Conservation (phyloP, 495 filamentous ascomycete genomes). For the Talaromyces adpressus region DNA sequence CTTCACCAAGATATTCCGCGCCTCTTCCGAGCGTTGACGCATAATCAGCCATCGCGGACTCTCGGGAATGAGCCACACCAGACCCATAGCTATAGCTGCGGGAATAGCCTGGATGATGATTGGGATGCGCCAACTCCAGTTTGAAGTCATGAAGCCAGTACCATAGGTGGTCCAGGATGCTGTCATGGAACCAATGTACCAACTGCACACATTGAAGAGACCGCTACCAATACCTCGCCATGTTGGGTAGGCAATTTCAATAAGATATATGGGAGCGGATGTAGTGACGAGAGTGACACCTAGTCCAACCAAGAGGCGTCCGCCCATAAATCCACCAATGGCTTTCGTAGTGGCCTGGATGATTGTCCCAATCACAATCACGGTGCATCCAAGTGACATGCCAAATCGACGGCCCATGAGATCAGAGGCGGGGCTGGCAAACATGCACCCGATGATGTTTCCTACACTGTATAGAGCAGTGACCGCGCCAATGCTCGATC, state of each 20-base stretch:
- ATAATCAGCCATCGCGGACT: conserved; percentile 40
- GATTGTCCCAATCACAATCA: conserved; percentile 54
- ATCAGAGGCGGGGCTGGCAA: conserved; percentile 18
- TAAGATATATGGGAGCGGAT: conserved; percentile 65
- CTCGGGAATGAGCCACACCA: conserved; percentile 6
- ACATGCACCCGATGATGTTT: conserved; percentile 42
- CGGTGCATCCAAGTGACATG: conserved; percentile 54
- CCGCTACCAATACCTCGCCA: conserved; percentile 59
- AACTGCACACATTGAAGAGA: conserved; percentile 45
- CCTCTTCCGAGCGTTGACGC: conserved; percentile 51
- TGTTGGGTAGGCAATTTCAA: conserved; percentile 66
- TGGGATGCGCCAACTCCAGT: conserved; percentile 49
- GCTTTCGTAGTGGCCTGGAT: conserved; percentile 43
- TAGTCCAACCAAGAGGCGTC: conserved; percentile 69
- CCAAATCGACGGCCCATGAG: conserved; percentile 52
- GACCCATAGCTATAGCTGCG: conserved; percentile 18
- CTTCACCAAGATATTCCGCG: conserved; percentile 39
- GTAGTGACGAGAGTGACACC: conserved; percentile 59
- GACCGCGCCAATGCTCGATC: conserved; percentile 41
- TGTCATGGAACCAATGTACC: conserved; percentile 45
- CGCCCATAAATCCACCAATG: conserved; percentile 57
- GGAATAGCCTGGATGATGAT: conserved; percentile 56
- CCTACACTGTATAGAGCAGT: conserved; percentile 53
- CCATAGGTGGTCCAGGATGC: conserved; percentile 27
- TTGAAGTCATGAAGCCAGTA: conserved; percentile 19